Evolutionary conservation across 768 basidiomycete species (phyloP), one percentile per base, ranked within the genome.

Genomic region (Suillus bovinus): DNA sequence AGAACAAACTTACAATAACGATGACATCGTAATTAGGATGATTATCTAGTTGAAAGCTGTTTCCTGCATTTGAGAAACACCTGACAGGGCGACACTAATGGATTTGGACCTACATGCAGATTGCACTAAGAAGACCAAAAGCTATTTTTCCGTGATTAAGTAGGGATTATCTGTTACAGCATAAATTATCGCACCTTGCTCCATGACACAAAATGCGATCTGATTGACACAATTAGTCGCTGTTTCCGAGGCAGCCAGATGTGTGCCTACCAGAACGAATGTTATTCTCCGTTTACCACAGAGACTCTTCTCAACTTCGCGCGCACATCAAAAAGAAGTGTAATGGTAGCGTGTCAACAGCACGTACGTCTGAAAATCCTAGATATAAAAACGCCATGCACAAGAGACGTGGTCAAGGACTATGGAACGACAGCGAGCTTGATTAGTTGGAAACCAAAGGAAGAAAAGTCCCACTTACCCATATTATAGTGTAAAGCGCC

Each of bases 331-430:
- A 36, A 56, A 24, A 36, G 33, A 14, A 17, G 5, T 9, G 27
- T 38, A 8, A 55, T 24, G 1, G 36, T 17, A 11, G 24, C 27
- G 6, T 10, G 24, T 39, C 6, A 9, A 9, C 17, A 17, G 9
- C 17, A 56, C 54, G 36, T 56, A 56, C 54, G 22, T 24, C 36
- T 38, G 24, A 17, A 56, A 24, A 56, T 6, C 24, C 54, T 56
- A 27, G 0, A 27, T 24, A 39, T 27, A 10, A 56, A 56, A 39
- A 56, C 24, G 3, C 9, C 13, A 39, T 56, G 54, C 9, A 56
- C 54, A 38, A 56, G 24, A 36, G 54, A 56, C 5, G 36, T 27
- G 17, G 54, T 38, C 36, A 38, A 56, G 17, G 54, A 56, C 54
- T 56, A 2, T 27, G 17, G 27, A 56, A 38, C 1, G 13, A 54